Conservation (phyloP, 2,329 filamentous ascomycete species). For the Monilinia fructigena region DNA sequence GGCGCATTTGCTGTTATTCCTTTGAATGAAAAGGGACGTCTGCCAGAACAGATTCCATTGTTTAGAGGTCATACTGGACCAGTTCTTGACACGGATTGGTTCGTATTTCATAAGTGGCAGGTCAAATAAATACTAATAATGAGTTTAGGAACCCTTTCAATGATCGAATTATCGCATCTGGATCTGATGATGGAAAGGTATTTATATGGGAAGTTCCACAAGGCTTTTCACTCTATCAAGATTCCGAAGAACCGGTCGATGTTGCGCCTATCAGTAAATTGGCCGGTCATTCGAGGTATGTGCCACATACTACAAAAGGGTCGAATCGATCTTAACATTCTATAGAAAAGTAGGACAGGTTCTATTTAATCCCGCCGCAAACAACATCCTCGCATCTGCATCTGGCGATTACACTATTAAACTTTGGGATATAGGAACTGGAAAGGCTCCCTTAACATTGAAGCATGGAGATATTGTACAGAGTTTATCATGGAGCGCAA, state of each 20-base stretch:
- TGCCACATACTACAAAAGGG: slow-evolving; percentile 15
- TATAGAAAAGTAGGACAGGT: slow-evolving; percentile 94
- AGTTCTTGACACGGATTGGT: slow-evolving; percentile 98
- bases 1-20: slow-evolving; percentile 97
- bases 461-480: slow-evolving; percentile 92
- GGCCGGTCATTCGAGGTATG: slow-evolving; percentile 79
- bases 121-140: slow-evolving; percentile 20
- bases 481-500: slow-evolving; percentile 92
- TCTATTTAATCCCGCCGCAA: slow-evolving; percentile 93
- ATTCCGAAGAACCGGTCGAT: slow-evolving; percentile 80
- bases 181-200: slow-evolving; percentile 94
- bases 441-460: slow-evolving; percentile 70
- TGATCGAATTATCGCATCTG: slow-evolving; percentile 87
- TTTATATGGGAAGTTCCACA: slow-evolving; percentile 95
- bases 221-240: slow-evolving; percentile 78
- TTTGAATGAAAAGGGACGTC: slow-evolving; percentile 80
- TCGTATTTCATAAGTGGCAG: slow-evolving; percentile 36
- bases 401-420: slow-evolving; percentile 95
- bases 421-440: slow-evolving; percentile 88
- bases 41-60: slow-evolving; percentile 88
- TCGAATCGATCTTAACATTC: slow-evolving; percentile 32
- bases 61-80: slow-evolving; percentile 95
- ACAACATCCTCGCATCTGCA: slow-evolving; percentile 91
- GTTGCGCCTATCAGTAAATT: slow-evolving; percentile 80
- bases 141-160: slow-evolving; percentile 84